Conservation (phyloP, 805 yeast species). For the Candida michaelii region DNA sequence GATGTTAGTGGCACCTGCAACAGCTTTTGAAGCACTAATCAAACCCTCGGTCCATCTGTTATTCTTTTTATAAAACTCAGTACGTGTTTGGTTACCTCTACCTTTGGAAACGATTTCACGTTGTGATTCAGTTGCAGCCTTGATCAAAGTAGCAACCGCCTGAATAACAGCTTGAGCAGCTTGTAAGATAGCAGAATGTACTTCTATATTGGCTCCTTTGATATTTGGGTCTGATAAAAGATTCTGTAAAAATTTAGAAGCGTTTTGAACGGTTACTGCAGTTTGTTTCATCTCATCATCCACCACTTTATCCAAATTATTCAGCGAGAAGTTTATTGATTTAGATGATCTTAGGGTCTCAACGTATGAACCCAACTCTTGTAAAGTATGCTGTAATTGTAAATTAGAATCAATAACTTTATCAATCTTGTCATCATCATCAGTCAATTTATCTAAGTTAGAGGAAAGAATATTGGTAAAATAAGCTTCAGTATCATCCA, state of each 20-base stretch:
- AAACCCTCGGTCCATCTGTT: slow-evolving; percentile 94
- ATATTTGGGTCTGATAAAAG: slow-evolving; percentile 54
- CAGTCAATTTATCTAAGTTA: slow-evolving; percentile 46
- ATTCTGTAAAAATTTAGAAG: slow-evolving; percentile 57
- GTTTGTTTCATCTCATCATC: slow-evolving; percentile 73
- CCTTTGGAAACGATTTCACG: slow-evolving; percentile 75
- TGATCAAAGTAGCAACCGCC: slow-evolving; percentile 69
- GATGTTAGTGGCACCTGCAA: slow-evolving; percentile 79
- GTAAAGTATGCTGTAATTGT: slow-evolving; percentile 70
- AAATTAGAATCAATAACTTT: slow-evolving; percentile 73
- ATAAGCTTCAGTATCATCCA: slow-evolving; percentile 60
- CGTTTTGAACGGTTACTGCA: slow-evolving; percentile 65
- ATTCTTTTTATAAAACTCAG: slow-evolving; percentile 81
- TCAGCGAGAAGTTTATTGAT: slow-evolving; percentile 30
- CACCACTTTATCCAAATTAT: slow-evolving; percentile 68
- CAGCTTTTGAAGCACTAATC: slow-evolving; percentile 84
- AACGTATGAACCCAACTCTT: slow-evolving; percentile 52
- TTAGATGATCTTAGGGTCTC: slow-evolving; percentile 49
- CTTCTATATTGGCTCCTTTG: slow-evolving; percentile 58
- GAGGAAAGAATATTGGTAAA: slow-evolving; percentile 59
- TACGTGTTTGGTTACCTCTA: slow-evolving; percentile 60
- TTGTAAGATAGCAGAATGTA: slow-evolving; percentile 72
- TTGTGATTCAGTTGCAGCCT: slow-evolving; percentile 79
- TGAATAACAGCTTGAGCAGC: slow-evolving; percentile 81
- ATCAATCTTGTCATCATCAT: slow-evolving; percentile 69